Conservation (phyloP, 148 eudicot genomes). For the Rhododendron griersonianum region DNA sequence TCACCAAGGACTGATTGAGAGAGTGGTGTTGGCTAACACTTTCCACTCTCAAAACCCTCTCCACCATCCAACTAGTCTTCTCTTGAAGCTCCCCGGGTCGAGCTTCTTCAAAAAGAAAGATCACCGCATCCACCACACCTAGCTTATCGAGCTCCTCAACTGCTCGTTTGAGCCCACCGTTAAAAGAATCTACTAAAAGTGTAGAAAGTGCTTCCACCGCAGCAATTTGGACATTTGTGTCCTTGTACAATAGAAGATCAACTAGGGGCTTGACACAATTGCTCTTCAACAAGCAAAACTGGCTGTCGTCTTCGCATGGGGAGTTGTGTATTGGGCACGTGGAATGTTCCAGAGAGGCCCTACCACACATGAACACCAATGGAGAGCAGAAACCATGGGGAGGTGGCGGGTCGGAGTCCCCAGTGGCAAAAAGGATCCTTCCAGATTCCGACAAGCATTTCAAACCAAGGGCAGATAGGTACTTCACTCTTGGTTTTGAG, state of each 20-base stretch:
- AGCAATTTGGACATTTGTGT: conserved; percentile 47
- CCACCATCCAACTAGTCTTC: conserved; percentile 54
- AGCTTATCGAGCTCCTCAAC: conserved; percentile 49
- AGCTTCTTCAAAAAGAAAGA: conserved; percentile 37
- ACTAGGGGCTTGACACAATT: conserved; percentile 50
- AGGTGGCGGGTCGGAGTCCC: conserved; percentile 39
- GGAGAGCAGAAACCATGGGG: conserved; percentile 58
- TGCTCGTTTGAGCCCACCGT: conserved; percentile 27
- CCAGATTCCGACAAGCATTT: conserved; percentile 47
- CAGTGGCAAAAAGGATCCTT: conserved; percentile 26
- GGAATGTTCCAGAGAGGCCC: conserved; percentile 21
- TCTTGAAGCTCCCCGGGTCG: conserved; percentile 69
- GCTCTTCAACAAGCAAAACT: conserved; percentile 50
- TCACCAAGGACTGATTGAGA: conserved; percentile 44
- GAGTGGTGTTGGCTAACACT: conserved; percentile 29
- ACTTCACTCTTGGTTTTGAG: conserved; percentile 47
- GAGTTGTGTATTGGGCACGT: conserved; percentile 53
- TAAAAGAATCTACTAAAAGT: conserved; percentile 27
- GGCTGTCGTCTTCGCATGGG: conserved; percentile 48
- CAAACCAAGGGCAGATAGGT: conserved; percentile 45
- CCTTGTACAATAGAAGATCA: conserved; percentile 38
- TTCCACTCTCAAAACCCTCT: conserved; percentile 47
- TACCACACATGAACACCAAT: conserved; percentile 49
- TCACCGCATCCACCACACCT: conserved; percentile 42
- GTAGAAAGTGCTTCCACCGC: conserved; percentile 60